Evolutionary conservation across 179 eudicot genomes (phyloP).

Genomic region (Silene vulgaris): DNA sequence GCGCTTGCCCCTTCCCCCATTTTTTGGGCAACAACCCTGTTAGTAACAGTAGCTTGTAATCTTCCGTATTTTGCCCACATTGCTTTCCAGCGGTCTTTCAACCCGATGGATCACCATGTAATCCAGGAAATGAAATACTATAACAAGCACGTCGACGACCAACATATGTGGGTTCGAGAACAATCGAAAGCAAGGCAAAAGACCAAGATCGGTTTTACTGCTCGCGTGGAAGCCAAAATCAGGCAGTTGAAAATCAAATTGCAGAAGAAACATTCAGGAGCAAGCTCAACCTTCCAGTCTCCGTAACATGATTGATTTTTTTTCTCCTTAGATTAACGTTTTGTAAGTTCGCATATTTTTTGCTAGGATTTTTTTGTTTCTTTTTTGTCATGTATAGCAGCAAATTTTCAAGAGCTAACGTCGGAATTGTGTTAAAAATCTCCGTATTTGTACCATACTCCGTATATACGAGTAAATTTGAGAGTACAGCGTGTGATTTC

Average conservation of each 20-base stretch:
- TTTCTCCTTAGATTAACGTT: not conserved
- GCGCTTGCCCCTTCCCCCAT: conserved; percentile 77
- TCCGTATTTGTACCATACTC: conserved; percentile 30
- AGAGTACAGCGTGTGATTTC: conserved; percentile 30
- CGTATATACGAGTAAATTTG: conserved; percentile 26
- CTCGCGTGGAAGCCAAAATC: conserved; percentile 84
- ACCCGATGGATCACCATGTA: conserved; percentile 86
- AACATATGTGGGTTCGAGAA: conserved; percentile 76
- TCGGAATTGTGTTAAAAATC: conserved; percentile 10
- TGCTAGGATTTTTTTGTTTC: conserved; percentile 20
- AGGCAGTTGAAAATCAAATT: conserved; percentile 63
- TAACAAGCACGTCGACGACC: conserved; percentile 75
- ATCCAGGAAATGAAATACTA: conserved; percentile 92
- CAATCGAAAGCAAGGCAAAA: conserved; percentile 68
- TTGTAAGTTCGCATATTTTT: conserved; percentile 21
- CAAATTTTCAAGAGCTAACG: conserved; percentile 22
- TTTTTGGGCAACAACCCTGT: conserved; percentile 65
- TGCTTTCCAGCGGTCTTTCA: conserved; percentile 62
- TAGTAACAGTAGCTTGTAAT: conserved; percentile 57
- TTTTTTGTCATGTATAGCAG: conserved; percentile 18
- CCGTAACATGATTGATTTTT: conserved; percentile 18
- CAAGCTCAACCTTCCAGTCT: conserved; percentile 22
- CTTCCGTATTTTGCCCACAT: conserved; percentile 79
- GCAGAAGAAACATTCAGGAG: conserved; percentile 54
- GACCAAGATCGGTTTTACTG: conserved; percentile 87